These are phyloP conservation scores for Quercus glauca DNA, from an alignment of 306 rosid species.

Conservation along the genomic window DNA sequence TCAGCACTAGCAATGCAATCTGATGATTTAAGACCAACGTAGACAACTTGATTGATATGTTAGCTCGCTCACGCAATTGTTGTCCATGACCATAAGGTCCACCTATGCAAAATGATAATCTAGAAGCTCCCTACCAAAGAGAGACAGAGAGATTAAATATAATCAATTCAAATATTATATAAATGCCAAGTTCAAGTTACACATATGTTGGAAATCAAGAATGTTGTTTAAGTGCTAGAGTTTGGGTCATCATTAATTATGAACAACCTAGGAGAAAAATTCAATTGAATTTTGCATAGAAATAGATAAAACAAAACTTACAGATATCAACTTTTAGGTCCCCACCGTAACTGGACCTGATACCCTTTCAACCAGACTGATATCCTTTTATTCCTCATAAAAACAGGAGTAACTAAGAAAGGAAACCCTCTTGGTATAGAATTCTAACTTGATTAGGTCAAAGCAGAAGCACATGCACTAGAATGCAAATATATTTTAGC, in stretches of 20 bases:
- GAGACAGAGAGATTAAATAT: not conserved
- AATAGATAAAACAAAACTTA: not conserved
- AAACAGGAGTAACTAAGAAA: not conserved
- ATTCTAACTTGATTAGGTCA: not conserved
- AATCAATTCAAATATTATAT: not conserved
- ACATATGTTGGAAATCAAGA: not conserved
- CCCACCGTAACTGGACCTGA: not conserved
- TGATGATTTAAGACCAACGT: constrained; percentile 87
- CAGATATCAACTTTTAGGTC: not conserved
- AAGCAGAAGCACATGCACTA: not conserved
- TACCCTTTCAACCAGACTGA: not conserved
- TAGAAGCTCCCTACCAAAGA: constrained; percentile 67
- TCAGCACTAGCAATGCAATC: constrained; percentile 77
- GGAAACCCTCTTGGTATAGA: not conserved
- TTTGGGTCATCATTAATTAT: not conserved
- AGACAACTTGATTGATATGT: constrained; percentile 74
- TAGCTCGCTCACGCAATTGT: constrained; percentile 68
- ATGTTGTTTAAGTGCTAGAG: not conserved
- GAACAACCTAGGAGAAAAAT: not conserved
- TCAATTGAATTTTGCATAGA: not conserved
- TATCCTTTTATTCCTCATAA: not conserved
- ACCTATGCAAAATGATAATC: constrained; percentile 79
- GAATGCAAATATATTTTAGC: not conserved
- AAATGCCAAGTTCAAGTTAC: not conserved
- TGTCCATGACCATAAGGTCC: constrained; percentile 98